These are phyloP conservation scores for Tagetes patula DNA, from an alignment of 129 eudicot genomes.

Conservation along the genomic window DNA sequence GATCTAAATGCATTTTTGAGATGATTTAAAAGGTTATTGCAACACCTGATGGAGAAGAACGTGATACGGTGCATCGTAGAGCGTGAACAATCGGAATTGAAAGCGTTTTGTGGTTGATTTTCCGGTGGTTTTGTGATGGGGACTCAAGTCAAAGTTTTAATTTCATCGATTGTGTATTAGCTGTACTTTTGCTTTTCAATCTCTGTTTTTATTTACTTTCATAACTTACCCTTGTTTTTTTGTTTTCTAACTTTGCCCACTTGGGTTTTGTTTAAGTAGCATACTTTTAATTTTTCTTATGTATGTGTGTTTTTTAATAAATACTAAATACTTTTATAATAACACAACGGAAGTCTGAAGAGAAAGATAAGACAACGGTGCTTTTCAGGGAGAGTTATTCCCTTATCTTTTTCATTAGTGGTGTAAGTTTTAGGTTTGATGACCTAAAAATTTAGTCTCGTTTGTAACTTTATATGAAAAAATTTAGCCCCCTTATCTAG, in stretches of 20 bases:
- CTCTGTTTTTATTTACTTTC: not conserved
- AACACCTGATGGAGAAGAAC: slow-evolving; percentile 38
- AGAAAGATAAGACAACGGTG: no score
- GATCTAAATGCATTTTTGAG: slow-evolving; percentile 21
- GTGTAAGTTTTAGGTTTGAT: no score
- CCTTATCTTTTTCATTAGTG: no score
- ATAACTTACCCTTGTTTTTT: not conserved
- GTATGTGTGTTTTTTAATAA: no score
- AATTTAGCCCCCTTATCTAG: no score
- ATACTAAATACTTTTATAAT: no score
- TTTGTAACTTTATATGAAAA: no score
- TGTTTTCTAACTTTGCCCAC: not conserved
- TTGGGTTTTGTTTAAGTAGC: not conserved
- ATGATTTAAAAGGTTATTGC: not conserved
- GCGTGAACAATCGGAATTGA: slow-evolving; percentile 28
- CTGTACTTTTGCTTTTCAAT: slow-evolving; percentile 27
- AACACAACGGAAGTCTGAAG: no score
- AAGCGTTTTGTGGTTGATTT: slow-evolving; percentile 22
- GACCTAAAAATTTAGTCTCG: no score
- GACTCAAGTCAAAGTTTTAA: slow-evolving; percentile 36
- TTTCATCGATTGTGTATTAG: slow-evolving; percentile 36
- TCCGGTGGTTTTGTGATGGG: slow-evolving; percentile 34
- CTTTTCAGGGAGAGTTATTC: no score
- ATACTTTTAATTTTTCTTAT: no score
- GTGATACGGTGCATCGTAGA: slow-evolving; percentile 29